Percentiles rank a stretch among this genome's conserved stretches.
phyloP scores from a whole-genome alignment of 768 basidiomycete genomes.

The Serendipita sp. region DNA sequence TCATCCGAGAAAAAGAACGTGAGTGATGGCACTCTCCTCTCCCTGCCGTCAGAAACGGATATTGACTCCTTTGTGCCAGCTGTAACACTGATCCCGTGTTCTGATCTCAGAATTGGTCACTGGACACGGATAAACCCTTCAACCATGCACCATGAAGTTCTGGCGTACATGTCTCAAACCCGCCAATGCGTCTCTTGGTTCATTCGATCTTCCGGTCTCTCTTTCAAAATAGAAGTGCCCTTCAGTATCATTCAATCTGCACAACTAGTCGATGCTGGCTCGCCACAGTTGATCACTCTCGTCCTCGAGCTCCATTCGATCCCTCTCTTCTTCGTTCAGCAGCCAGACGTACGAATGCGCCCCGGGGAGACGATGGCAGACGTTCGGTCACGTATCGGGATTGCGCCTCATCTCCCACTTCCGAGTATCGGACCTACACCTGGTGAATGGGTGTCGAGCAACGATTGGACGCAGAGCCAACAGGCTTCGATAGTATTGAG shows the following conservation, averaged over 20 bases:
- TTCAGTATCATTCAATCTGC: slow-evolving; percentile 35
- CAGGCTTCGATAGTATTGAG: slow-evolving; percentile 49
- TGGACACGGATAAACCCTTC: slow-evolving; percentile 60
- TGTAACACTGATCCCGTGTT: slow-evolving; percentile 60
- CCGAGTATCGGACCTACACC: slow-evolving; percentile 13
- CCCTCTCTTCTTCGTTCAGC: slow-evolving; percentile 46
- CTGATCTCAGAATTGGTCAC: slow-evolving; percentile 54
- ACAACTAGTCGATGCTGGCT: slow-evolving; percentile 19
- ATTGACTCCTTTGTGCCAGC: slow-evolving; percentile 24
- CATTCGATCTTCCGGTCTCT: slow-evolving; percentile 50
- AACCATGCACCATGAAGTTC: slow-evolving; percentile 42
- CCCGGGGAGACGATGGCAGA: slow-evolving; percentile 30
- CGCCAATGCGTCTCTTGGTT: slow-evolving; percentile 64
- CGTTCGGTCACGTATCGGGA: slow-evolving; percentile 13
- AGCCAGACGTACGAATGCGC: slow-evolving; percentile 55
- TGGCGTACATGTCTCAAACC: slow-evolving; percentile 57
- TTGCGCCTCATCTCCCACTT: slow-evolving; percentile 10
- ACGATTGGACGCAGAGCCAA: slow-evolving; percentile 62
- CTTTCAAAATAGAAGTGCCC: slow-evolving; percentile 77
- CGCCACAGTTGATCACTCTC: slow-evolving; percentile 36
- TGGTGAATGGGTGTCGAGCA: slow-evolving; percentile 45
- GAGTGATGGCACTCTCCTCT: slow-evolving; percentile 21
- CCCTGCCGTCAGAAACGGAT: neutral
- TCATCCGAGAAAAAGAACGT: slow-evolving; percentile 71
- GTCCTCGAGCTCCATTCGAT: slow-evolving; percentile 29